Evolutionary conservation across 805 yeast species (phyloP), one percentile per base, ranked within the genome.

Genomic region (Ogataea methylovora): DNA sequence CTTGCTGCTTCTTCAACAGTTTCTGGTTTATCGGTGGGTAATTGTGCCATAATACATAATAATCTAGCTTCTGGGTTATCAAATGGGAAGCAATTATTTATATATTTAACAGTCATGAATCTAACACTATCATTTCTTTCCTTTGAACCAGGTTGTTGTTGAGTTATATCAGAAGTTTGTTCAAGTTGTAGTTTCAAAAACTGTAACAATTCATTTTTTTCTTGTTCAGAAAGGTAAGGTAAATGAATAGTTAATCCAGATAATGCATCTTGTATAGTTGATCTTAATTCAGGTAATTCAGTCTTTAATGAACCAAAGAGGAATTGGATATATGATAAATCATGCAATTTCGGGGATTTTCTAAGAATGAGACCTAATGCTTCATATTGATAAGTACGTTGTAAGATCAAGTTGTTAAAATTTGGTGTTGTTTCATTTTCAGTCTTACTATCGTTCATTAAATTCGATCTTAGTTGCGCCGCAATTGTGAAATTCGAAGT

Each of bases 1-100:
- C 74, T 76, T 5, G 53, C 55, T 0, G 95, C 81, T 52, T 86
- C 96, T 47, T 86, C 94, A 3, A 79, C 62, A 0, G 84, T 76
- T 44, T 85, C 95, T 2, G 84, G 66, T 36, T 79, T 67, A 43
- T 83, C 83, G 2, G 52, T 54, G 10, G 67, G 39, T 48, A 15
- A 72, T 59, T 5, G 84, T 55, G 11, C 95, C 30, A 79, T 52
- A 14, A 87, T 54, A 49, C 86, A 79, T 25, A 85, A 58, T 30
- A 73, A 46, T 38, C 96, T 63, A 0, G 88, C 84, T 24, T 73
- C 72, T 0, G 82, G 51, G 51, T 85, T 87, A 34, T 63, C 48
- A 43, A 86, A 86, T 0, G 80, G 75, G 46, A 76, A 80, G 0
- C 80, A 62, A 11, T 76, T 61, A 38, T 81, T 80, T 17, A 77